A percentile compares a stretch with the other conserved stretches of the same genome.
phyloP scores from a whole-genome alignment of 192 early-diverging fungal species.

The Coemansia sp. region DNA sequence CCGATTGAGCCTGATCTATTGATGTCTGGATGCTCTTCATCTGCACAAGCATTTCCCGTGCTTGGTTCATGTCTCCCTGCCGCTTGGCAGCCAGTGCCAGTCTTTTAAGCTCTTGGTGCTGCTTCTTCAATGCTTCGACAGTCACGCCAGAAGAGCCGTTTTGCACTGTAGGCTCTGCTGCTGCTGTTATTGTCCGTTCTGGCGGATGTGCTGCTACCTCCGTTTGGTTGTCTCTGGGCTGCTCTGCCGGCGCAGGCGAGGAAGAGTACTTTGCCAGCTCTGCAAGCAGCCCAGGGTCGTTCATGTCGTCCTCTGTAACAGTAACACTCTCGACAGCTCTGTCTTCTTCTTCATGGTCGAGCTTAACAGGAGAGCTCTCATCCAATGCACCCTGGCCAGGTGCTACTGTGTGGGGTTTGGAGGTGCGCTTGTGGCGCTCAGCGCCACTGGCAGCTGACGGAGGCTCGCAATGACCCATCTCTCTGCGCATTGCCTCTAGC shows the following conservation, averaged over 20 bases:
- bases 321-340: slow-evolving; percentile 16
- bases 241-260: neutral
- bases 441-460: neutral
- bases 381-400: neutral
- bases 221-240: too few species aligned
- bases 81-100: slow-evolving; percentile 36
- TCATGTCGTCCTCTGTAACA: slow-evolving; percentile 48
- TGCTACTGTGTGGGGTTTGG: neutral
- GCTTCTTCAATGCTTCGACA: neutral
- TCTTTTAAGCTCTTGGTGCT: slow-evolving; percentile 24
- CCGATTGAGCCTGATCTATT: neutral
- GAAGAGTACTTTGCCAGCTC: slow-evolving; percentile 23
- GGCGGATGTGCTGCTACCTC: too few species aligned
- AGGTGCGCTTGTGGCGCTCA: neutral
- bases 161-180: neutral
- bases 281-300: slow-evolving; percentile 35
- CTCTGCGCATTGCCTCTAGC: slow-evolving; percentile 35
- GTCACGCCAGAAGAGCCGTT: neutral
- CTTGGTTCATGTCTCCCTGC: slow-evolving; percentile 23
- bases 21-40: slow-evolving; percentile 32
- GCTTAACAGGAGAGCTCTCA: neutral
- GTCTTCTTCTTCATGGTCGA: slow-evolving; percentile 21
- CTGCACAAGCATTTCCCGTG: slow-evolving; percentile 31
- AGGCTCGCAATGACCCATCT: slow-evolving; percentile 32
- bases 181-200: neutral